A percentile compares a stretch with the other conserved stretches of the same genome.
phyloP scores from a whole-genome alignment of 768 basidiomycete genomes.

The Tulasnella sp. region DNA sequence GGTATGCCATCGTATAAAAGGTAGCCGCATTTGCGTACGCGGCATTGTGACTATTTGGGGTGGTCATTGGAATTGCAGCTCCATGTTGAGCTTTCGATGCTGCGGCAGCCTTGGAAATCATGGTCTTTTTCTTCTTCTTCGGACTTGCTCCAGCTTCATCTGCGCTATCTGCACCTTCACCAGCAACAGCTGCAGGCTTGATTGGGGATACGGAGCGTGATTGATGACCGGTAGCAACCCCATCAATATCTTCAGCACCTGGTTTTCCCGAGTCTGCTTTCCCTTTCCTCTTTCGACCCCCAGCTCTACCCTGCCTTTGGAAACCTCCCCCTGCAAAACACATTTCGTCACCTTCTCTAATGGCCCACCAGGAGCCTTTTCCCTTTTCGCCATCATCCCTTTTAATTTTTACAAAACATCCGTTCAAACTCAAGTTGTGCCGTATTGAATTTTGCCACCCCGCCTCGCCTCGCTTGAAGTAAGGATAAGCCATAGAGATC shows the following conservation, averaged over 20 bases:
- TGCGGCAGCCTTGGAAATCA: not conserved
- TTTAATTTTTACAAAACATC: constrained; percentile 73
- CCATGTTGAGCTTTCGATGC: not conserved
- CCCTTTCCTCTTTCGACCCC: constrained; percentile 12
- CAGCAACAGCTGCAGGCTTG: not conserved
- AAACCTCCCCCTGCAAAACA: constrained; percentile 77
- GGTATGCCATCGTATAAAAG: too few relatives aligned
- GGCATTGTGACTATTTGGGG: too few relatives aligned
- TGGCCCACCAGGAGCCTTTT: constrained; percentile 79
- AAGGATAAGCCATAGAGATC: constrained; percentile 88
- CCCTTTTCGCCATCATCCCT: constrained; percentile 49
- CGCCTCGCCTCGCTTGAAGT: constrained; percentile 81
- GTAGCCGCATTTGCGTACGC: too few relatives aligned
- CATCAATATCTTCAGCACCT: not conserved
- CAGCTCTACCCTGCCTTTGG: constrained; percentile 25
- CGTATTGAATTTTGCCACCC: constrained; percentile 98
- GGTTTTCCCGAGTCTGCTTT: constrained; percentile 10
- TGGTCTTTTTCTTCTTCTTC: constrained; percentile 15
- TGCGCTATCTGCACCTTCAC: not conserved
- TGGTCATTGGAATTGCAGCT: not conserved
- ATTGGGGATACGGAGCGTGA: too few relatives aligned
- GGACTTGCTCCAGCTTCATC: constrained; percentile 8
- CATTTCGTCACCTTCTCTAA: constrained; percentile 65
- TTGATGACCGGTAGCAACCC: too few relatives aligned
- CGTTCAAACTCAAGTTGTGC: constrained; percentile 89